Percentiles rank a stretch among this genome's conserved stretches.
These are phyloP conservation scores for Scleroderma bovista DNA, from an alignment of 768 basidiomycete genomes.

Conservation along the genomic window DNA sequence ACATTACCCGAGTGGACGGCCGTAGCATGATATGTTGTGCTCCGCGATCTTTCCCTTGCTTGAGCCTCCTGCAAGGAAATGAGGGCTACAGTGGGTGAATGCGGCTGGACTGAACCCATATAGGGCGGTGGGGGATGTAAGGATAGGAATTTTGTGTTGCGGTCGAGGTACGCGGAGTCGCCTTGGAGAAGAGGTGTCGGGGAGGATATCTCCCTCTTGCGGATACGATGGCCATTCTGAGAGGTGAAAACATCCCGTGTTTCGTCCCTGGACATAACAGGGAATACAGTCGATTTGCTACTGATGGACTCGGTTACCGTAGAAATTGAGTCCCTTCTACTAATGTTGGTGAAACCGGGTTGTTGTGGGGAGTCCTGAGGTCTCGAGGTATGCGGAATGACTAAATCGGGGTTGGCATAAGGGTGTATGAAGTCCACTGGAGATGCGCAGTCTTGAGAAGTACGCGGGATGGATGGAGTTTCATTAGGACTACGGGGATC, in stretches of 20 bases:
- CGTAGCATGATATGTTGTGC: conserved; percentile 34
- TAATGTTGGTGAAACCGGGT: conserved; percentile 28
- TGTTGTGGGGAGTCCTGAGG: conserved; percentile 24
- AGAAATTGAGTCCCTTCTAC: conserved; percentile 45
- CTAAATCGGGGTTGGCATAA: conserved; percentile 76
- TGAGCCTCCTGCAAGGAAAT: conserved; percentile 79
- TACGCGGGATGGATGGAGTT: conserved; percentile 19
- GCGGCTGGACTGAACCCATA: conserved; percentile 35
- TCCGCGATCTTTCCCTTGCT: conserved; percentile 56
- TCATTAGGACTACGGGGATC: conserved; percentile 8
- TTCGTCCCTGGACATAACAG: conserved; percentile 32
- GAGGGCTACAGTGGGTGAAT: conserved; percentile 52
- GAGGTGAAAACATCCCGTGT: conserved; percentile 20
- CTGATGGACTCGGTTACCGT: conserved; percentile 46
- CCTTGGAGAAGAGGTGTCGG: conserved; percentile 41
- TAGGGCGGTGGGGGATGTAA: conserved; percentile 29
- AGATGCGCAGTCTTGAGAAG: conserved; percentile 31
- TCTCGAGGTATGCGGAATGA: conserved; percentile 32
- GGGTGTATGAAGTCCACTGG: conserved; percentile 50
- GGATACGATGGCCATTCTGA: conserved; percentile 12
- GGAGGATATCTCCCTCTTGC: conserved; percentile 52
- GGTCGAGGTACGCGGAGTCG: conserved; percentile 24
- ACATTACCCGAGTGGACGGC: conserved; percentile 20
- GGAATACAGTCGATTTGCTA: conserved; percentile 31
- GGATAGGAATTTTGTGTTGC: conserved; percentile 25